Evolutionary conservation across 257 asterid species (phyloP).

Genomic region (Paraleonurus japonicus): DNA sequence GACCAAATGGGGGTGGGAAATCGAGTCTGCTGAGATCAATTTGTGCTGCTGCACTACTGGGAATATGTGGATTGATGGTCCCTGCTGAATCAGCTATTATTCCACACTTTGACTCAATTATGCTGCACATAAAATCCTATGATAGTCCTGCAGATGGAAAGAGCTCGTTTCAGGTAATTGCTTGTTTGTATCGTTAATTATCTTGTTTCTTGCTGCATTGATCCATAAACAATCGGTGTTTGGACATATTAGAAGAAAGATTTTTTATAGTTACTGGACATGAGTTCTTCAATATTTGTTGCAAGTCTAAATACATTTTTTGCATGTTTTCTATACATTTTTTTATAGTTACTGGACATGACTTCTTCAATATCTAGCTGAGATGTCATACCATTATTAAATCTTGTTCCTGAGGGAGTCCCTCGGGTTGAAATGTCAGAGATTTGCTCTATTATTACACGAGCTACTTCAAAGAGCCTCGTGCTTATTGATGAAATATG

Average conservation of each 20-base stretch:
- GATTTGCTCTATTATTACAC: constrained; percentile 67
- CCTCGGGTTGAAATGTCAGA: constrained; percentile 97
- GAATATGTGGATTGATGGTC: constrained; percentile 91
- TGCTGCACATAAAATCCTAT: constrained; percentile 95
- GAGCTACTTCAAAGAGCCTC: constrained; percentile 86
- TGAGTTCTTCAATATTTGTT: not conserved
- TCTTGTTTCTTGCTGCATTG: not conserved
- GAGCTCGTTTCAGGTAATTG: constrained; percentile 93
- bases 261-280: too few species aligned
- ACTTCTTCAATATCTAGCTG: too few species aligned
- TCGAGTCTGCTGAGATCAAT: constrained; percentile 88
- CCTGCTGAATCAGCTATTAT: constrained; percentile 92
- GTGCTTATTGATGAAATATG: constrained; percentile 94
- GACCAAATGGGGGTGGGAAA: constrained; percentile 99
- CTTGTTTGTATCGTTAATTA: not conserved
- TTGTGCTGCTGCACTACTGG: constrained; percentile 92
- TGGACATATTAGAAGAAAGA: not conserved
- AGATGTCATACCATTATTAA: too few species aligned
- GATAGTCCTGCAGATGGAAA: constrained; percentile 98
- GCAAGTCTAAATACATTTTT: not conserved
- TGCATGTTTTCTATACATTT: too few species aligned
- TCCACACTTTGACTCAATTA: constrained; percentile 92
- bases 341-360: too few species aligned
- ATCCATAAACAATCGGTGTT: not conserved
- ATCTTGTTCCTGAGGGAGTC: not conserved